Evolutionary conservation across 176 grass and related monocot species (phyloP).

Genomic region (Phoenix roebelenii): DNA sequence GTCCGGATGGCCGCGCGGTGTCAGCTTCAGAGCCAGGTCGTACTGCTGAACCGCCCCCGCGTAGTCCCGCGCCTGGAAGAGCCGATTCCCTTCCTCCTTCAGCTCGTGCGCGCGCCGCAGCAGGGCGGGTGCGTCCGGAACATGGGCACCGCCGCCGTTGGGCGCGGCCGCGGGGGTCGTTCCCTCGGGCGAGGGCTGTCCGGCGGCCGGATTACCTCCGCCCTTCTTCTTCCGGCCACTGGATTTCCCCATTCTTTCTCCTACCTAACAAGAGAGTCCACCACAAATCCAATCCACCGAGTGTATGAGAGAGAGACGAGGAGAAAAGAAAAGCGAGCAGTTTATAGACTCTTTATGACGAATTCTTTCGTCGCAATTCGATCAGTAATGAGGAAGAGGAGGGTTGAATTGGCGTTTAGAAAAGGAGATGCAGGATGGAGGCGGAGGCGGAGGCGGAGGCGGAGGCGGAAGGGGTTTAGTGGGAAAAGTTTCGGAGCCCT

Average conservation of each 20-base stretch:
- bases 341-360: too few species aligned
- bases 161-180: constrained; percentile 9
- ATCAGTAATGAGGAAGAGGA: too few species aligned
- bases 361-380: too few species aligned
- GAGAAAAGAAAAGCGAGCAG: too few species aligned
- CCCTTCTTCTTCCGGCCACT: constrained; percentile 76
- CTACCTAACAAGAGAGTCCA: too few species aligned
- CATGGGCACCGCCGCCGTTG: constrained; percentile 1
- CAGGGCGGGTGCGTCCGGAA: constrained; percentile 31
- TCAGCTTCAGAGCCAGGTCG: constrained; percentile 73
- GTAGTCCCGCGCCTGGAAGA: constrained; percentile 90
- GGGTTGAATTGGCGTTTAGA: too few species aligned
- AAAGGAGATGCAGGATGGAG: too few species aligned
- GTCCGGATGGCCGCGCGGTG: constrained; percentile 64
- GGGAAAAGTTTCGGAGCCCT: too few species aligned
- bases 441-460: too few species aligned
- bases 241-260: constrained; percentile 66
- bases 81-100: constrained; percentile 90
- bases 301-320: too few species aligned
- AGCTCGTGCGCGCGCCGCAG: constrained; percentile 74
- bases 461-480: too few species aligned
- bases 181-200: constrained; percentile 15
- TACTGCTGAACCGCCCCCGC: constrained; percentile 64
- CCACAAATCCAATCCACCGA: too few species aligned
- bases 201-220: background rate